phyloP scores from a whole-genome alignment of 371 early-diverging fungal species.

The Lichtheimia ornata region DNA sequence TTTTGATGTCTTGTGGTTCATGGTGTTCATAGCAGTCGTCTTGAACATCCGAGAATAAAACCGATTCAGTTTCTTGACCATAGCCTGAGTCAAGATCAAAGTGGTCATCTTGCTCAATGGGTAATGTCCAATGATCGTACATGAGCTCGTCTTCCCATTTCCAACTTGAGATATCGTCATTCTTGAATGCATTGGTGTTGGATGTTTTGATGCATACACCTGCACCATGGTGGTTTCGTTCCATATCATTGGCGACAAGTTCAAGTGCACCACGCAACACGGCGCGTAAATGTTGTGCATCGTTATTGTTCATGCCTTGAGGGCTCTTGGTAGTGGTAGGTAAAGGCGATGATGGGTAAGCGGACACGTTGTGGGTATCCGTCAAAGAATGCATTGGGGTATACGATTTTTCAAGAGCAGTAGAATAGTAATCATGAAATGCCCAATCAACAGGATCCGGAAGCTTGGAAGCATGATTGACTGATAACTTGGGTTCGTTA shows the following conservation, averaged over 20 bases:
- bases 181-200: background rate
- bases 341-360: background rate
- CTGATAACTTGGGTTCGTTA: slow-evolving; percentile 38
- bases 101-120: background rate
- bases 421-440: slow-evolving; percentile 36
- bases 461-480: slow-evolving; percentile 30
- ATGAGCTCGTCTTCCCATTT: slow-evolving; percentile 23
- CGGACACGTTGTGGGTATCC: slow-evolving; percentile 13
- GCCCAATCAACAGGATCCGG: slow-evolving; percentile 46
- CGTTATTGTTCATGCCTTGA: background rate
- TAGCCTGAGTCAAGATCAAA: background rate
- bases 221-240: slow-evolving; percentile 9
- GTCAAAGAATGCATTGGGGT: slow-evolving; percentile 22
- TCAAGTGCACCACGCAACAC: slow-evolving; percentile 30
- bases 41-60: slow-evolving; percentile 4
- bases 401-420: slow-evolving; percentile 30
- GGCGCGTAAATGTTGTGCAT: slow-evolving; percentile 24
- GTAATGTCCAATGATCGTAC: slow-evolving; percentile 4
- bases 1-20: background rate
- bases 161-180: slow-evolving; percentile 3
- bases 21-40: background rate
- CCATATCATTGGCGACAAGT: slow-evolving; percentile 30
- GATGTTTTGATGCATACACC: background rate
- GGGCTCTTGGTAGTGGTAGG: background rate
- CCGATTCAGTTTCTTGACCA: background rate